Evolutionary conservation across 768 basidiomycete genomes (phyloP), one percentile per base, ranked within the genome.

Genomic region (Bullera alba): DNA sequence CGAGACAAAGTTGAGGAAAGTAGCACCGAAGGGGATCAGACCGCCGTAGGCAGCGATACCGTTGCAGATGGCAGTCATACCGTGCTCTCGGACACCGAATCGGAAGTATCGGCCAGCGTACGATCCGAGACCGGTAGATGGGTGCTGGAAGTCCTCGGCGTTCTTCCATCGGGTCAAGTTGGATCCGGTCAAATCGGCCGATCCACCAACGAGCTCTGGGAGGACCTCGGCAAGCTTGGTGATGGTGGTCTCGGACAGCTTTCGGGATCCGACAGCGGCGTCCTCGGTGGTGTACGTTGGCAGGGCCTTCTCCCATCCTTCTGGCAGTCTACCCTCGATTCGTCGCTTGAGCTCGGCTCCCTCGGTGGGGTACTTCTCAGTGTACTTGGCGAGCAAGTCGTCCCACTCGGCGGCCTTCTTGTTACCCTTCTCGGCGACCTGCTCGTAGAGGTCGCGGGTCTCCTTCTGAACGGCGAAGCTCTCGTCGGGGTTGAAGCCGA

Each of bases 31-130:
- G 37, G 91, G 91, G 55, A 93, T 80, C 66, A 92, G 82, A 63
- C 82, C 87, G 53, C 91, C 91, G 74, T 95, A 96, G 2, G 90
- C 91, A 55, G 78, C 73, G 55, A 92, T 72, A 70, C 91, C 91
- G 72, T 95, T 95, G 59, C 84, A 87, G 64, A 96, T 90, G 48
- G 91, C 92, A 63, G 85, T 87, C 91, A 95, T 96, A 60, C 78
- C 92, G 74, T 96, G 92, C 74, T 96, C 92, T 74, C 92, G 87
- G 50, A 96, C 90, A 80, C 92, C 92, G 76, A 86, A 96, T 48
- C 91, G 86, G 71, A 96, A 82, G 73, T 96, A 95, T 41, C 83
- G 85, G 46, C 92, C 92, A 50, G 81, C 75, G 74, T 90, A 93
- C 52, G 72, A 78, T 51, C 92, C 92, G 37, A 93, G 79, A 27